Base-by-base conservation (phyloP, 2,329 filamentous ascomycete genomes). In the Fusarium secorum region DNA sequence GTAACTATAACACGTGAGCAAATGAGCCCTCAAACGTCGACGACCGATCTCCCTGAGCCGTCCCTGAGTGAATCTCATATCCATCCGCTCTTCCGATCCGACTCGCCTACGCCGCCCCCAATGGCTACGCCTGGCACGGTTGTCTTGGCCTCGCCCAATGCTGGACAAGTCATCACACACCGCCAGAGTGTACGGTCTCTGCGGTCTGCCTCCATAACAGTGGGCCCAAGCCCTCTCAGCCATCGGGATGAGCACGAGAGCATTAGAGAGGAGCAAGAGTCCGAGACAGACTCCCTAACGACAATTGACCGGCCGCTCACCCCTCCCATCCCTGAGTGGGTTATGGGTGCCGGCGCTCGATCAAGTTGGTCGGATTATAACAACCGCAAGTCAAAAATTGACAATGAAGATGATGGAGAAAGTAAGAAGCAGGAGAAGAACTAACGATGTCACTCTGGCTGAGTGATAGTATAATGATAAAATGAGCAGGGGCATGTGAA, bases 21-120 rank as follows among this genome's bases (percentile, higher is more conserved):
- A 33, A 62, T 68, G 11, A 65, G 59, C 18, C 57, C 71, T 22
- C 71, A 75, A 64, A 76, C 75, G 28, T 77, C 74, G 17, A 68
- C 81, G 71, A 82, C 85, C 74, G 91, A 94, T 77, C 85, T 89
- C 4, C 89, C 60, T 9, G 60, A 66, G 52, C 63, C 63, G 44
- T 77, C 74, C 17, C 68, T 81, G 70, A 82, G 85, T 74, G 91
- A 94, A 78, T 85, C 89, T 7, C 89, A 94, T 76, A 94, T 94
- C 48, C 92, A 95, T 78, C 92, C 92, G 13, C 85, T 95, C 6
- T 94, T 95, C 82, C 86, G 92, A 64, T 90, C 90, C 10, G 91
- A 93, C 76, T 92, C 89, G 42, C 90, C 90, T 1, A 86, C 84
- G 3, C 91, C 91, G 11, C 89, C 91, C 3, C 88, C 91, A 1